Evolutionary conservation across 164 flowering plant genomes (phyloP).

Genomic region (Vitis rotundifolia): DNA sequence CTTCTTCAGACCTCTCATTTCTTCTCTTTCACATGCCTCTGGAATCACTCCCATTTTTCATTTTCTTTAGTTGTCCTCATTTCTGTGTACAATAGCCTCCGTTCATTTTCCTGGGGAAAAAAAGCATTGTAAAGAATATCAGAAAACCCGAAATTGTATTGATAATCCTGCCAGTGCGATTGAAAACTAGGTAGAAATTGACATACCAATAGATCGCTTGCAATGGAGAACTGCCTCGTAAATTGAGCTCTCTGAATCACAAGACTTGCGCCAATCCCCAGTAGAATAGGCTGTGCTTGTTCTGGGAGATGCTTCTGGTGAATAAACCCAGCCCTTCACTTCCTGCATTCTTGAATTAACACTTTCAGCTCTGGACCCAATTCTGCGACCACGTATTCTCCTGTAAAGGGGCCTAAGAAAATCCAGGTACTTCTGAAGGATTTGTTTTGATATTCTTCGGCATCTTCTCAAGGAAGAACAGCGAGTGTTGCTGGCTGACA

Average conservation of each 20-base stretch:
- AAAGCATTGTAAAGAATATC: not conserved
- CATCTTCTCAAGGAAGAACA: conserved; percentile 40
- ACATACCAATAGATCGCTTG: conserved; percentile 55
- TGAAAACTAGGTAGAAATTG: not conserved
- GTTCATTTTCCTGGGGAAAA: conserved; percentile 31
- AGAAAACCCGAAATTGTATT: not conserved
- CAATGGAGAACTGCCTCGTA: conserved; percentile 75
- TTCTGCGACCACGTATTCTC: conserved; percentile 25
- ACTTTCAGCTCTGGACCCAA: conserved; percentile 18
- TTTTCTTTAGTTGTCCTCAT: not conserved
- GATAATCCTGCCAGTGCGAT: too few species aligned
- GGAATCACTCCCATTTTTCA: not conserved
- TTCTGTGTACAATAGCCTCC: conserved; percentile 11
- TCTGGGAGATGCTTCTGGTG: conserved; percentile 43
- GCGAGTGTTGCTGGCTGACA: conserved; percentile 6
- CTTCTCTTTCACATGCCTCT: conserved; percentile 17
- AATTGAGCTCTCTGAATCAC: conserved; percentile 72
- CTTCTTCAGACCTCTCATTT: conserved; percentile 15
- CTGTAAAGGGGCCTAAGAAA: conserved; percentile 42
- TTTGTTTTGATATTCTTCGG: conserved; percentile 31
- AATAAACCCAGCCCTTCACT: conserved; percentile 24
- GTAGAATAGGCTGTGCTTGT: conserved; percentile 43
- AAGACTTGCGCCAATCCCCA: conserved; percentile 51
- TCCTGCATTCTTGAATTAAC: conserved; percentile 10
- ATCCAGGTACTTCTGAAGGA: conserved; percentile 46